These are phyloP conservation scores for Plasmodium adleri DNA, from an alignment of 169 alveolate species.

Conservation along the genomic window DNA sequence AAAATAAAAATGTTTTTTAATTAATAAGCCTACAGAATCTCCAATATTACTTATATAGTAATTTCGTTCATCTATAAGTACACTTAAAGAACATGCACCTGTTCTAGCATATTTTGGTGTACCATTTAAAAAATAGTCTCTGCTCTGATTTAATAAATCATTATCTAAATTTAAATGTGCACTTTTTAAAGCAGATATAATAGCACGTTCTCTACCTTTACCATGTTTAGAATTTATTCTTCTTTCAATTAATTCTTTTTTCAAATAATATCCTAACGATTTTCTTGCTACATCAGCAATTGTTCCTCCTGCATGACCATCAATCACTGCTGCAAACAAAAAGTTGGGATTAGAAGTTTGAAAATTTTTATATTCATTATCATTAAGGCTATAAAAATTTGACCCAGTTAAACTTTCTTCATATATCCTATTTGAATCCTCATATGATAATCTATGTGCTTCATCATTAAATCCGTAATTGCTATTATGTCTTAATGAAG, in stretches of 20 bases:
- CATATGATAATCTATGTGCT: too few relatives aligned
- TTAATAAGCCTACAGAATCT: constrained; percentile 41
- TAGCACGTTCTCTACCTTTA: constrained; percentile 7
- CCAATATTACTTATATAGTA: constrained; percentile 63
- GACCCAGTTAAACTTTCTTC: background rate
- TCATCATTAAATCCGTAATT: too few relatives aligned
- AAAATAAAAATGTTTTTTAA: constrained; percentile 6
- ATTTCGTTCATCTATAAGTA: constrained; percentile 37
- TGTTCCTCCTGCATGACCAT: constrained; percentile 66
- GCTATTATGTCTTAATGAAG: too few relatives aligned
- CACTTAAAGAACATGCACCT: constrained; percentile 64
- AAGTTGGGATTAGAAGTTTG: background rate
- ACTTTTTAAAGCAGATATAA: constrained; percentile 21
- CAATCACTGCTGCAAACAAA: constrained; percentile 55
- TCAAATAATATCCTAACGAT: constrained; percentile 44
- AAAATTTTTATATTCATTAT: background rate
- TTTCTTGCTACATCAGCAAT: constrained; percentile 48
- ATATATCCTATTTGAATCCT: background rate
- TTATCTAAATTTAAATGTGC: constrained; percentile 49
- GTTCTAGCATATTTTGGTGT: background rate
- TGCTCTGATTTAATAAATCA: constrained; percentile 10
- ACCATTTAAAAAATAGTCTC: constrained; percentile 23
- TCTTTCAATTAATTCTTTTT: constrained; percentile 47
- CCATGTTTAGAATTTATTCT: background rate
- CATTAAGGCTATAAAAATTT: background rate